These are phyloP conservation scores for Cryptococcus sp. DNA, from an alignment of 1,284 basidiomycete genomes.

Conservation along the genomic window DNA sequence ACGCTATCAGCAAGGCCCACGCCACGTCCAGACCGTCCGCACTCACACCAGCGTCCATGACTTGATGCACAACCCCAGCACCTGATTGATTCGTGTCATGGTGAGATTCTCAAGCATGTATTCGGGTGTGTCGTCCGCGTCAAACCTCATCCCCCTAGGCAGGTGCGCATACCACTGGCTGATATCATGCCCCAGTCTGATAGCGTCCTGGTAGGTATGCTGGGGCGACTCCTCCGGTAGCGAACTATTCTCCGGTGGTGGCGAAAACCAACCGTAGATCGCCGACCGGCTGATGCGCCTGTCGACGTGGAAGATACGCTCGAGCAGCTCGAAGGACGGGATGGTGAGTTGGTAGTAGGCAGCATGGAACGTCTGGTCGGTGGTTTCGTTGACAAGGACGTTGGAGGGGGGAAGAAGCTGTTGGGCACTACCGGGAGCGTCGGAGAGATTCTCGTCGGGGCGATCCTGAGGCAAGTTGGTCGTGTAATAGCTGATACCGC, in stretches of 20 bases:
- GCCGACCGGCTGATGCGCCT: slow-evolving; percentile 35
- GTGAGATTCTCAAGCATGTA: slow-evolving; percentile 19
- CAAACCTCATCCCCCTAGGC: slow-evolving; percentile 43
- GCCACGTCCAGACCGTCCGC: background rate
- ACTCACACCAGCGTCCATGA: slow-evolving; percentile 47
- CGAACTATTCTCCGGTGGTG: slow-evolving; percentile 16
- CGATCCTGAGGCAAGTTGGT: slow-evolving; percentile 46
- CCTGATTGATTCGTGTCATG: slow-evolving; percentile 39
- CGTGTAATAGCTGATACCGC: slow-evolving; percentile 46
- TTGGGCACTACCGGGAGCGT: slow-evolving; percentile 38
- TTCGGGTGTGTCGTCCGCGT: slow-evolving; percentile 35
- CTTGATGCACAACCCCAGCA: slow-evolving; percentile 45
- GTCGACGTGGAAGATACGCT: slow-evolving; percentile 45
- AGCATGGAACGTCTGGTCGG: slow-evolving; percentile 45
- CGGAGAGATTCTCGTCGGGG: slow-evolving; percentile 39
- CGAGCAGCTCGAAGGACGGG: slow-evolving; percentile 44
- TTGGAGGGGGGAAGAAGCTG: slow-evolving; percentile 29
- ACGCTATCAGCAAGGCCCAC: slow-evolving; percentile 1
- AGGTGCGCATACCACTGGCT: slow-evolving; percentile 44
- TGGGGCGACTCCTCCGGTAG: slow-evolving; percentile 5
- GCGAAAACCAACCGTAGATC: slow-evolving; percentile 45
- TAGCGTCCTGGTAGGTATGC: slow-evolving; percentile 46
- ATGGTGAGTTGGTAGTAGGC: slow-evolving; percentile 49
- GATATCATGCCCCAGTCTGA: slow-evolving; percentile 46
- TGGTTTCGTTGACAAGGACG: slow-evolving; percentile 34